Base-by-base conservation (phyloP, 106 monocot genomes). In the Acanthochlamys bracteata region DNA sequence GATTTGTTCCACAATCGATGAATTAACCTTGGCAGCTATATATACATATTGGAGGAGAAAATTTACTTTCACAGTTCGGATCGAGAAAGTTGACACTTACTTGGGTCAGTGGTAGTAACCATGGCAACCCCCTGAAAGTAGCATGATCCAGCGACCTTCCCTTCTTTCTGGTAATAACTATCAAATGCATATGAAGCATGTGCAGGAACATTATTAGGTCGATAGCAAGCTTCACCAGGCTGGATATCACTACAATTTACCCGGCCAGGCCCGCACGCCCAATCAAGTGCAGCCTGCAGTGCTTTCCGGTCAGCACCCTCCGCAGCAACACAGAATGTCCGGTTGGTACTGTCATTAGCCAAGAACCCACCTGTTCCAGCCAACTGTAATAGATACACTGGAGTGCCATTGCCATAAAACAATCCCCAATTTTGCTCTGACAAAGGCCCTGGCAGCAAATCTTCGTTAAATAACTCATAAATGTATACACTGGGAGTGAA, bases 391-490 rank as follows among this genome's bases (percentile, higher is more conserved):
- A 88, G 51, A 66, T 88, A 98, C 61, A 76, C 87, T 39, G 90
- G 76, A 20, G 76, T 88, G 25, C 75, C 78, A 43, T 98, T 83
- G 6, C 85, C 88, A 51, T 83, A 64, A 59, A 91, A 98, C 45
- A 98, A 45, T 10, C 96, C 96, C 96, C 96, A 98, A 39, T 85
- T 82, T 61, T 63, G 84, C 78, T 90, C 94, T 41, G 94, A 94
- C 45, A 74, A 22, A 16, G 82, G 86, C 25, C 82, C 84, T 11
- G 83, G 81, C 15, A 68, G 63, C 69, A 78, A 55, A 42, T 94
- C 96, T 80, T 91, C 90, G 47, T 98, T 73, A 64, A 98, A 98
- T 16, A 98, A 80, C 85, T 98, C 91, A 66, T 90, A 98, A 24
- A 98, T 76, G 74, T 84, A 98, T 3, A 71, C 78, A 46, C 83